A percentile compares a stretch with the other conserved stretches of the same genome.
These are phyloP conservation scores for Vanrija humicola DNA, from an alignment of 1,284 basidiomycete genomes.

Conservation along the genomic window DNA sequence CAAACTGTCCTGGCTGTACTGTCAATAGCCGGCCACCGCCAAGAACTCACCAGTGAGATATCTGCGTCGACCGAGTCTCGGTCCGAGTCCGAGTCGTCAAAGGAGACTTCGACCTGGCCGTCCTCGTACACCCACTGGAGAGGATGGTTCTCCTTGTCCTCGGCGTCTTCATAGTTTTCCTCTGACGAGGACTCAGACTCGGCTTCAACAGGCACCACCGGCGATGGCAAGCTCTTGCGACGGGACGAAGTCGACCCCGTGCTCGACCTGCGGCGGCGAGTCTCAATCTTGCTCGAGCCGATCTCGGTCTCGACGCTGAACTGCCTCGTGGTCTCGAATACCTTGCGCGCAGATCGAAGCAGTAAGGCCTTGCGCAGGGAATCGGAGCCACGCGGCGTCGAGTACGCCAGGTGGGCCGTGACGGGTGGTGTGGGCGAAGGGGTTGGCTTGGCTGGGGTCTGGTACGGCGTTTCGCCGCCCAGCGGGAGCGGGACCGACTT, in stretches of 20 bases:
- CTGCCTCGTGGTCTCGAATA: conserved; percentile 25
- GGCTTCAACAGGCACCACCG: background rate
- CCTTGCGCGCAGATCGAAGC: conserved; percentile 41
- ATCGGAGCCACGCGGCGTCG: conserved; percentile 28
- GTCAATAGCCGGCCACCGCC: background rate
- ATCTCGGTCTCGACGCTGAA: conserved; percentile 31
- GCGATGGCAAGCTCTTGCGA: conserved; percentile 23
- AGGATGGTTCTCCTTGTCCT: conserved; percentile 17
- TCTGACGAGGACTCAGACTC: conserved; percentile 6
- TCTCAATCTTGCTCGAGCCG: conserved; percentile 26
- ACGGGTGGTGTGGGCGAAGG: conserved; percentile 3
- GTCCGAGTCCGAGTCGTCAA: conserved; percentile 33
- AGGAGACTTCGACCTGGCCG: conserved; percentile 20
- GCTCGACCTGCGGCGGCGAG: conserved; percentile 30
- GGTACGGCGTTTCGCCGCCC: background rate
- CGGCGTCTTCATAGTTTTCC: conserved; percentile 10
- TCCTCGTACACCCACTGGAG: conserved; percentile 34
- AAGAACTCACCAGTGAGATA: conserved; percentile 30
- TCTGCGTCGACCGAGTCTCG: conserved; percentile 34
- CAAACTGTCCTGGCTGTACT: conserved; percentile 21
- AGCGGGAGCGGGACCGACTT: background rate
- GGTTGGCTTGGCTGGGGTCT: background rate
- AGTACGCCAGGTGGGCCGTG: conserved; percentile 29
- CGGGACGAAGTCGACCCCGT: conserved; percentile 10
- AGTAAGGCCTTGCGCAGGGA: conserved; percentile 42